Evolutionary conservation across 257 asterid genomes (phyloP).

Genomic region (Nicotiana otophora): DNA sequence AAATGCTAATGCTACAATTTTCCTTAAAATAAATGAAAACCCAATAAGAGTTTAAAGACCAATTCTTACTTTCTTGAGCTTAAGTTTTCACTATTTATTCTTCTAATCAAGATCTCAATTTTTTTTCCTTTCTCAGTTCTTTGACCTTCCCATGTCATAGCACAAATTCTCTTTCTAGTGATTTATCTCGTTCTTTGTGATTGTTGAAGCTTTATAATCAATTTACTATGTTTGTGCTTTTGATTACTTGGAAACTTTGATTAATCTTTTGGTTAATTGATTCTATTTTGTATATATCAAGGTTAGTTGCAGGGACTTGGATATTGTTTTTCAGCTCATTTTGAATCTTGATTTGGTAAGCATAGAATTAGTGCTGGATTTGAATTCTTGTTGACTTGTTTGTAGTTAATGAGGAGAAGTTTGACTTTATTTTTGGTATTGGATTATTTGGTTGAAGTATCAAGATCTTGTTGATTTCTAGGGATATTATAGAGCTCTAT

Average conservation of each 20-base stretch:
- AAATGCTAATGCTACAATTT: slow-evolving; percentile 4
- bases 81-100: neutral
- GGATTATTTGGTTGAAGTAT: neutral
- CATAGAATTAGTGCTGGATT: neutral
- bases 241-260: neutral
- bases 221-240: neutral
- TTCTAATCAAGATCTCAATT: slow-evolving; percentile 15
- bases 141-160: neutral
- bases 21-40: neutral
- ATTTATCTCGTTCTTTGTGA: too few species aligned
- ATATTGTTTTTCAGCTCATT: neutral
- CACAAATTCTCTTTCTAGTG: neutral
- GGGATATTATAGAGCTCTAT: neutral
- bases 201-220: neutral
- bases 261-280: neutral
- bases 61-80: neutral
- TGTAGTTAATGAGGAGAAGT: neutral
- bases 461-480: neutral
- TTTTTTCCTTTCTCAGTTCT: neutral
- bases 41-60: neutral
- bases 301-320: neutral
- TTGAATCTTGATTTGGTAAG: neutral
- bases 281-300: neutral
- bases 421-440: neutral
- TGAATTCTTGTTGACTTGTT: neutral